These are phyloP conservation scores for Chlorella vulgaris DNA, from an alignment of 139 green algal genomes.

Conservation along the genomic window DNA sequence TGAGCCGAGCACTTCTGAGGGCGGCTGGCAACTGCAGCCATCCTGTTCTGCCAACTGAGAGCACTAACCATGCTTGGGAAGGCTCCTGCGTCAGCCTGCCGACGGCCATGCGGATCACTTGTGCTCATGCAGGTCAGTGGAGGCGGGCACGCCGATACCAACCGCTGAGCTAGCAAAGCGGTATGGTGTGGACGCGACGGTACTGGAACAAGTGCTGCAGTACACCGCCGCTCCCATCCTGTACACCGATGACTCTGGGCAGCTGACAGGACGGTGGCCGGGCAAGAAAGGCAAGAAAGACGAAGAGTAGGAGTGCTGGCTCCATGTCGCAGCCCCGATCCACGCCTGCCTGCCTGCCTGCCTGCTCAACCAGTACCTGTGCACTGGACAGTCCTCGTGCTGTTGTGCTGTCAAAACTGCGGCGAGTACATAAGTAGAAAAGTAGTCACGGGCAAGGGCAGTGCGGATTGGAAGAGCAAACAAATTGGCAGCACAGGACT, in stretches of 20 bases:
- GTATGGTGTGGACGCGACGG: slow-evolving; percentile 20
- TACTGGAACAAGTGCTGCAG: slow-evolving; percentile 28
- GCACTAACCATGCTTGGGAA: not conserved
- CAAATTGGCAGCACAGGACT: no score
- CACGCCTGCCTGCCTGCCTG: no score
- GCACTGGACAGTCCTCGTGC: no score
- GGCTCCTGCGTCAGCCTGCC: not conserved
- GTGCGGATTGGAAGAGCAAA: no score
- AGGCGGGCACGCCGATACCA: not conserved
- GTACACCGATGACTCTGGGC: not conserved
- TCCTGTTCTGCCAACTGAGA: not conserved
- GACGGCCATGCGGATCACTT: not conserved
- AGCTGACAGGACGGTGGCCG: slow-evolving; percentile 11
- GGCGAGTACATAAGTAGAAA: no score
- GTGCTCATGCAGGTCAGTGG: not conserved
- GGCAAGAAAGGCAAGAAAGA: not conserved
- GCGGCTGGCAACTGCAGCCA: not conserved
- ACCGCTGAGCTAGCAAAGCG: not conserved
- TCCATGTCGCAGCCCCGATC: not conserved
- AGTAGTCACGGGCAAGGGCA: no score
- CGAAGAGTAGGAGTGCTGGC: not conserved
- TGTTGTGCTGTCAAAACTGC: no score
- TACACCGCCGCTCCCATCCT: slow-evolving; percentile 21
- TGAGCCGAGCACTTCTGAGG: not conserved
- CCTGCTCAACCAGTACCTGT: no score